phyloP scores from a whole-genome alignment of 1,284 basidiomycete species.

The Ustilago esculenta region DNA sequence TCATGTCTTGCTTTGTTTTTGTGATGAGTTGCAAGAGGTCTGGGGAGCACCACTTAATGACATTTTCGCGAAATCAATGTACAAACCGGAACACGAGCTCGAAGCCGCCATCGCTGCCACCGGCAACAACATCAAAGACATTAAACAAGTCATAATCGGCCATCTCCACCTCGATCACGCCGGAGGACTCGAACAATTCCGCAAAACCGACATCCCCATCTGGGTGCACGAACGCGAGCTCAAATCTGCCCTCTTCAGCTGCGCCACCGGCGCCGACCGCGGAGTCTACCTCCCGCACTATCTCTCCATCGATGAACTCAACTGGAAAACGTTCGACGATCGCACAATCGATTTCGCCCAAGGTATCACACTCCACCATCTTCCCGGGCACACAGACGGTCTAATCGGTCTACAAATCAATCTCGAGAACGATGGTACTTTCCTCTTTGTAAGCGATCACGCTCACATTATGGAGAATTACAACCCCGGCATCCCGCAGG shows the following conservation, averaged over 20 bases:
- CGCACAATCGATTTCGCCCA: constrained; percentile 54
- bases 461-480: constrained; percentile 56
- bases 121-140: constrained; percentile 57
- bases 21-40: too few relatives aligned
- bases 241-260: constrained; percentile 54
- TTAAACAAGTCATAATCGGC: constrained; percentile 51
- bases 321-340: constrained; percentile 64
- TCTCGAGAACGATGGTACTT: constrained; percentile 53
- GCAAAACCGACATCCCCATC: constrained; percentile 52
- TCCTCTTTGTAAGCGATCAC: constrained; percentile 52
- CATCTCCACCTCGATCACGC: constrained; percentile 62
- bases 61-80: constrained; percentile 45
- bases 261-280: constrained; percentile 55
- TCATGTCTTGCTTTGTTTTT: too few relatives aligned
- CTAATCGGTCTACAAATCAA: constrained; percentile 61
- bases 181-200: constrained; percentile 56
- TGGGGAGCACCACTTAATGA: constrained; percentile 48
- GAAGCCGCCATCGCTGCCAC: constrained; percentile 59
- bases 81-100: constrained; percentile 58
- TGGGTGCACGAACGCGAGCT: constrained; percentile 63
- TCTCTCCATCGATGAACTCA: constrained; percentile 45
- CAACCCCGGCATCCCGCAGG: constrained; percentile 52
- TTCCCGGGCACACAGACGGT: constrained; percentile 63
- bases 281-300: constrained; percentile 58
- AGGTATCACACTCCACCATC: constrained; percentile 60